Evolutionary conservation across 177 flowering plant species (phyloP), one percentile per base, ranked within the genome.

Genomic region (Vitis hybrid): DNA sequence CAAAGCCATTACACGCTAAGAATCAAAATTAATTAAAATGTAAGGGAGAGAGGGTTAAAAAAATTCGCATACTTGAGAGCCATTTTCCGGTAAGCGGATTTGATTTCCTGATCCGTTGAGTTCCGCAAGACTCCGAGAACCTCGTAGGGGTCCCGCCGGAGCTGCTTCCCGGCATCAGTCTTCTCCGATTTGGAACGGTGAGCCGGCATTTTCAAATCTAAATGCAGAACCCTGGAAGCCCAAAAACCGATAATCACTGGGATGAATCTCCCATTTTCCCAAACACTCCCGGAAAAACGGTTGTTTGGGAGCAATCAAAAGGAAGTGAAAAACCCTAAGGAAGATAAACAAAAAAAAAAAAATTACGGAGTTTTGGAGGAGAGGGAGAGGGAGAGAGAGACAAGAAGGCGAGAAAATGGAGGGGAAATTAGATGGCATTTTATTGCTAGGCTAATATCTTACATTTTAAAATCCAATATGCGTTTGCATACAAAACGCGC

Each of bases 51-150:
- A 32, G 18, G 46, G 46, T 40, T 40, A 60, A 24, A 40, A 60
- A 69, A 19, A 17, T 3, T 3, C 54, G 64, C 90, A 65, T 84
- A 94, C 99, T 84, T 94, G 70, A 93, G 91, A 71, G 99, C 99
- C 88, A 94, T 75, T 81, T 82, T 94, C 14, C 99, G 73, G 72
- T 94, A 94, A 18, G 99, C 94, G 72, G 76, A 74, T 74, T 94
- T 94, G 71, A 94, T 91, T 78, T 94, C 93, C 80, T 93, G 99
- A 78, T 93, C 99, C 5, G 95, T 85, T 46, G 97, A 84, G 82
- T 76, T 83, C 60, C 87, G 78, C 12, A 86, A 80, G 59, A 93
- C 88, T 2, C 93, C 94, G 17, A 94, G 92, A 54, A 91, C 98
- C 82, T 93, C 97, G 67, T 93, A 95, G 1, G 94, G 97, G 75